Conservation (phyloP, 768 basidiomycete genomes). For the Grammothele lineata region DNA sequence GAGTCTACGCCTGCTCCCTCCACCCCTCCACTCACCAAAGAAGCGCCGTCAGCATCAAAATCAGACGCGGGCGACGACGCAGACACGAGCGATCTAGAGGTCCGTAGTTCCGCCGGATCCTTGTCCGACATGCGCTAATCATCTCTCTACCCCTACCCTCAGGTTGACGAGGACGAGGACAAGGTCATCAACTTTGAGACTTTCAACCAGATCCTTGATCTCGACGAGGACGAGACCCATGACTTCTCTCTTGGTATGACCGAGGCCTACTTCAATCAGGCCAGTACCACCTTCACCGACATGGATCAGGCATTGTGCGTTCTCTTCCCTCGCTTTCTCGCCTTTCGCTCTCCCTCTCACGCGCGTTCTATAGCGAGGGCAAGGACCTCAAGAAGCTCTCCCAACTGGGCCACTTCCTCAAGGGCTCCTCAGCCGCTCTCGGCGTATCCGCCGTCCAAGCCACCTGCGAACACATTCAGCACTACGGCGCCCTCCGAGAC, state of each 20-base stretch:
- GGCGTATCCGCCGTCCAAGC: constrained; percentile 78
- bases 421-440: constrained; percentile 93
- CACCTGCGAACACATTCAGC: constrained; percentile 89
- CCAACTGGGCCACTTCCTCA: constrained; percentile 87
- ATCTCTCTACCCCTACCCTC: not conserved
- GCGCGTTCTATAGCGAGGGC: constrained; percentile 34
- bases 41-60: constrained; percentile 1
- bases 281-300: constrained; percentile 62
- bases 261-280: constrained; percentile 77
- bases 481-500: constrained; percentile 71
- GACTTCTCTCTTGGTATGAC: constrained; percentile 82
- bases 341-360: not conserved
- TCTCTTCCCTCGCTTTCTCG: constrained; percentile 1
- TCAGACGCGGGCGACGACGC: constrained; percentile 6
- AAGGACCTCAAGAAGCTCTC: constrained; percentile 68
- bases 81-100: constrained; percentile 8
- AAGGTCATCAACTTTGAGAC: constrained; percentile 71
- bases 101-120: not conserved
- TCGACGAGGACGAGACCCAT: constrained; percentile 78
- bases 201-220: constrained; percentile 84
- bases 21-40: too few species aligned
- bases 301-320: constrained; percentile 83
- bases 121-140: not conserved
- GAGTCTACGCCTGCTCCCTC: constrained; percentile 5
- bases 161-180: constrained; percentile 1